Conservation (phyloP, 2,329 filamentous ascomycete genomes). For the Clonostachys byssicola region DNA sequence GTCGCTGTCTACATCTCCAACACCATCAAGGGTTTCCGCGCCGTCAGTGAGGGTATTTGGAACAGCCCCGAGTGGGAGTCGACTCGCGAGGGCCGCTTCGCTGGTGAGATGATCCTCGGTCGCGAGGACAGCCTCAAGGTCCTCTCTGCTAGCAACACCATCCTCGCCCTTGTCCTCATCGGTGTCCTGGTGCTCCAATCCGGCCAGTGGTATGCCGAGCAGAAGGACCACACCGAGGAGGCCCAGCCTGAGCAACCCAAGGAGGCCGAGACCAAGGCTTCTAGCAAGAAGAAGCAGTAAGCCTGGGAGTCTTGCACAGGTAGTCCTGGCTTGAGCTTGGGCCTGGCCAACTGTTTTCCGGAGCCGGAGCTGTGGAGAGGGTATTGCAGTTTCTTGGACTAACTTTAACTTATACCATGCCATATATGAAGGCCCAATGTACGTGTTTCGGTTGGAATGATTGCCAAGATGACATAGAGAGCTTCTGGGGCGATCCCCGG, state of each 20-base stretch:
- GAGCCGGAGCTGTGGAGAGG: no score
- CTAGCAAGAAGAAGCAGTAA: slow-evolving; percentile 30
- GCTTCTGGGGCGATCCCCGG: no score
- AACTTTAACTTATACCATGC: no score
- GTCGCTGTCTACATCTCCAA: slow-evolving; percentile 93
- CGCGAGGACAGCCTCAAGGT: slow-evolving; percentile 90
- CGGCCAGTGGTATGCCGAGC: slow-evolving; percentile 97
- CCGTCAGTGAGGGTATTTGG: slow-evolving; percentile 71
- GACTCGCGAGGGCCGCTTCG: slow-evolving; percentile 32
- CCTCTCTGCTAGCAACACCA: slow-evolving; percentile 91
- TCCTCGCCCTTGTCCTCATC: slow-evolving; percentile 85
- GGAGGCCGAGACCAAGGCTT: slow-evolving; percentile 5
- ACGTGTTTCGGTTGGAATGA: no score
- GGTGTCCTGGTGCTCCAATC: slow-evolving; percentile 91
- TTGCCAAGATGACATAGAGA: no score
- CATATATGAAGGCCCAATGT: no score
- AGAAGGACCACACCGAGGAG: slow-evolving; percentile 73
- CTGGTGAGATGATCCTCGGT: slow-evolving; percentile 66
- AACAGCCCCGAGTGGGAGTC: slow-evolving; percentile 31
- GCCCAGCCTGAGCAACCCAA: slow-evolving; percentile 17
- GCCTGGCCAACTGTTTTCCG: no score
- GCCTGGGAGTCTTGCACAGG: not conserved
- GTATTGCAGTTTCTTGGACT: no score
- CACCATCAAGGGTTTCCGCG: slow-evolving; percentile 89
- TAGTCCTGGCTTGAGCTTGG: not conserved